Percentiles rank a stretch among this genome's conserved stretches.
phyloP scores from a whole-genome alignment of 441 rosid genomes.

The Erodium chrysanthum region DNA sequence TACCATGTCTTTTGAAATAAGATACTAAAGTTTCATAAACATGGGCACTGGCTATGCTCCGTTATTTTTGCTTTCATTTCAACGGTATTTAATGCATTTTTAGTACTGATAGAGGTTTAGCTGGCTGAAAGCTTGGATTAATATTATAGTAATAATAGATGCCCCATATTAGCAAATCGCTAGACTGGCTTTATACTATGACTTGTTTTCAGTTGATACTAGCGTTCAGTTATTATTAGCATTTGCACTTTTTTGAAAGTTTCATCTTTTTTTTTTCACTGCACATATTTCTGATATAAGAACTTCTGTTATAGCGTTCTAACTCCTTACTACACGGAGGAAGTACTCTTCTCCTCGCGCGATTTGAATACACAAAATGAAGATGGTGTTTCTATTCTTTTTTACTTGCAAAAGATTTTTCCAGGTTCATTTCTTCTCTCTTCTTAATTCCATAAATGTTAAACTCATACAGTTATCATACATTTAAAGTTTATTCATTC shows the following conservation, averaged over 20 bases:
- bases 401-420: conserved; percentile 93
- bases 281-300: conserved; percentile 16
- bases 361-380: conserved; percentile 77
- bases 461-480: no score
- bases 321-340: conserved; percentile 96
- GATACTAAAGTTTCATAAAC: no score
- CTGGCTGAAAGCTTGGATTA: neutral
- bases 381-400: conserved; percentile 95
- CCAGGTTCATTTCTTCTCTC: conserved; percentile 49
- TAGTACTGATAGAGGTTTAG: no score
- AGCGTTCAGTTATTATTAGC: no score
- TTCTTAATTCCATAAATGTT: neutral
- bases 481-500: no score
- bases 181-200: no score
- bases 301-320: conserved; percentile 49
- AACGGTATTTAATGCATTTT: neutral
- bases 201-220: no score
- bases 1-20: no score
- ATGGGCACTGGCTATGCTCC: no score
- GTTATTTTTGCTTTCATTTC: no score
- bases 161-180: neutral
- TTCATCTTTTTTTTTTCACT: neutral
- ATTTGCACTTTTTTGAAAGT: no score
- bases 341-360: conserved; percentile 77
- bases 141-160: neutral